Percentiles rank a stretch among this genome's conserved stretches.
Evolutionary conservation across 495 filamentous ascomycete species (phyloP).

Genomic region (Trichocladium antarcticum): DNA sequence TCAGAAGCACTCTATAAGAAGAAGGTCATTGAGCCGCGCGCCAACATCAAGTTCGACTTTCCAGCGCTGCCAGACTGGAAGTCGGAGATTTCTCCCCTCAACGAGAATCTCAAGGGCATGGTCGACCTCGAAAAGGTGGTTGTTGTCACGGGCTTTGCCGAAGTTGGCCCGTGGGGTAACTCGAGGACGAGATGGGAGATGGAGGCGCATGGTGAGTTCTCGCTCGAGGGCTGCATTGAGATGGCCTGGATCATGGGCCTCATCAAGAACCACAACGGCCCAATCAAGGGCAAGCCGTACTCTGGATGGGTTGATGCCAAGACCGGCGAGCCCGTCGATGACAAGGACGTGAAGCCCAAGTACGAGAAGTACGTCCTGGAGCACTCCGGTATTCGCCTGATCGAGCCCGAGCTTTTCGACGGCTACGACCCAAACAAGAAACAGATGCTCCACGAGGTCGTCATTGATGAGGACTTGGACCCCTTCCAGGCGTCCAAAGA

Average conservation of each 20-base stretch:
- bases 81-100: constrained; percentile 76
- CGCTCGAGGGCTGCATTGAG: constrained; percentile 93
- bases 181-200: constrained; percentile 97
- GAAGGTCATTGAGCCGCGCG: constrained; percentile 81
- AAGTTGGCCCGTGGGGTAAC: constrained; percentile 97
- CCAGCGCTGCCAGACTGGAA: constrained; percentile 85
- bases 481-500: constrained; percentile 97
- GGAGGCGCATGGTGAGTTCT: constrained; percentile 94
- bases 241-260: constrained; percentile 99
- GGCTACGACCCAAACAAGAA: constrained; percentile 98
- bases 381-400: constrained; percentile 93
- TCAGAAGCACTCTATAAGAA: constrained; percentile 90
- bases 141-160: constrained; percentile 91
- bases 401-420: constrained; percentile 93
- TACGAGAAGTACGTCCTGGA: constrained; percentile 96
- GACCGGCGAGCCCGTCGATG: constrained; percentile 87
- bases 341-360: constrained; percentile 93
- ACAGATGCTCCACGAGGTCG: constrained; percentile 93
- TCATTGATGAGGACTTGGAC: constrained; percentile 91
- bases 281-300: constrained; percentile 91
- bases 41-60: constrained; percentile 96
- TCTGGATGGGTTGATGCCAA: constrained; percentile 96
- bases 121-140: constrained; percentile 96
- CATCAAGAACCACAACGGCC: constrained; percentile 97
- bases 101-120: constrained; percentile 85